Base-by-base conservation (phyloP, 1,139 yeast genomes). In the Lodderomyces beijingensis region DNA sequence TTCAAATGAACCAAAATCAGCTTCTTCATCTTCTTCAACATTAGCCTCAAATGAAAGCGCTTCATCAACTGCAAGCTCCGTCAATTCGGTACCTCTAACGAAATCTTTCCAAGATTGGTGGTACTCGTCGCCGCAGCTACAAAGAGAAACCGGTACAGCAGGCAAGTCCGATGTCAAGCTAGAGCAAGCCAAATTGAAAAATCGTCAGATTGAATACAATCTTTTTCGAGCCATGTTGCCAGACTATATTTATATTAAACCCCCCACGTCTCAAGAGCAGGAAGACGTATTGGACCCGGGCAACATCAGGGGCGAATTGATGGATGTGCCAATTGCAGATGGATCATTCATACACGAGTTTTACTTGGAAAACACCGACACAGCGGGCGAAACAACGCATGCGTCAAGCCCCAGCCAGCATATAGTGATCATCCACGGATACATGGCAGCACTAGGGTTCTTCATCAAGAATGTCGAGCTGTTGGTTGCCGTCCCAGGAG, bases 381-480 rank as follows among this genome's bases (percentile, higher is more conserved):
- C 49, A 14, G n/a, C n/a, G n/a, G n/a, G n/a, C n/a, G n/a, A n/a
- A n/a, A n/a, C n/a, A n/a, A n/a, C n/a, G n/a, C n/a, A n/a, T n/a
- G 27, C 21, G 5, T 5, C 27, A 6, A 9, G 4, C 15, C 18
- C 26, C 13, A 49, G 40, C 16, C 39, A 39, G 2, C 62, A 60
- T 34, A 42, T 66, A 3, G 66, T 66, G 3, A 45, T 64, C 2
- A 55, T 66, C 10, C 74, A 67, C 41, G 74, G 74, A 6, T 67
- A 65, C 40, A 66, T 66, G 73, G 74, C 74, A 2, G 71, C 73
- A 1, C 47, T 61, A 37, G 74, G 73, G 2, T 66, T 59, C 44
- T 66, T 64, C 40, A 50, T 65, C 32, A 64, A 65, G 42, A 66
- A 65, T 37, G 49, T 63, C 26, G 71, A 65, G 39, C 41, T 42